Conservation (phyloP, 1,284 basidiomycete species). For the Ganoderma meredithae region DNA sequence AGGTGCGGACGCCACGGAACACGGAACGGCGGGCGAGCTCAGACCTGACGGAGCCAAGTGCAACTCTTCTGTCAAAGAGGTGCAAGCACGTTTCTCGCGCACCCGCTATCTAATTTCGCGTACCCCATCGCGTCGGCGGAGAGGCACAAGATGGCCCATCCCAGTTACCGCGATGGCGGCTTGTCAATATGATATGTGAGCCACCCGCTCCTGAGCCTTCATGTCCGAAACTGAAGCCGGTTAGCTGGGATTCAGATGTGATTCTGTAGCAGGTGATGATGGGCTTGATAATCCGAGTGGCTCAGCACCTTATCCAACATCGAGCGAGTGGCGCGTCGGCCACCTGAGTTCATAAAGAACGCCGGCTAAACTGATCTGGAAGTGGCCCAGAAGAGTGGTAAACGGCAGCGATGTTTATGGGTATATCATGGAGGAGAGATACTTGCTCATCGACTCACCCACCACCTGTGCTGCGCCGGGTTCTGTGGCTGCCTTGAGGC, state of each 20-base stretch:
- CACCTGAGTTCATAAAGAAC: background rate
- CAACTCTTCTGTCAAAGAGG: background rate
- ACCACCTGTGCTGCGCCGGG: slow-evolving; percentile 7
- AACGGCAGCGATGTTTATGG: slow-evolving; percentile 2
- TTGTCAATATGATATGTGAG: slow-evolving; percentile 7
- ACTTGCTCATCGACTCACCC: background rate
- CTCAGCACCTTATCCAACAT: background rate
- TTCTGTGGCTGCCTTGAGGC: background rate
- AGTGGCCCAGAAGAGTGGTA: background rate
- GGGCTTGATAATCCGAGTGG: slow-evolving; percentile 9
- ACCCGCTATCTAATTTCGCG: slow-evolving; percentile 25
- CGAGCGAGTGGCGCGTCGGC: background rate
- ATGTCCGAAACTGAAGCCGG: slow-evolving; percentile 3
- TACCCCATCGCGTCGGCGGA: slow-evolving; percentile 23
- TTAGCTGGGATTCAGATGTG: background rate
- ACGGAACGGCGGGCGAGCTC: background rate
- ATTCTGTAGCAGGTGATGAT: slow-evolving; percentile 7
- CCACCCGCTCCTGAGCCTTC: background rate
- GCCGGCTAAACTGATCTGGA: slow-evolving; percentile 8
- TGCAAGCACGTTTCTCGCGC: background rate
- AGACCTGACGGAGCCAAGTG: background rate
- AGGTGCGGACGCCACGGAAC: background rate
- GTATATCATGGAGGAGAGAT: background rate
- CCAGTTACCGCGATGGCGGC: slow-evolving; percentile 4
- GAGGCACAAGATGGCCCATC: slow-evolving; percentile 8